Conservation (phyloP, 805 yeast species). For the Lachancea lanzarotensis region DNA sequence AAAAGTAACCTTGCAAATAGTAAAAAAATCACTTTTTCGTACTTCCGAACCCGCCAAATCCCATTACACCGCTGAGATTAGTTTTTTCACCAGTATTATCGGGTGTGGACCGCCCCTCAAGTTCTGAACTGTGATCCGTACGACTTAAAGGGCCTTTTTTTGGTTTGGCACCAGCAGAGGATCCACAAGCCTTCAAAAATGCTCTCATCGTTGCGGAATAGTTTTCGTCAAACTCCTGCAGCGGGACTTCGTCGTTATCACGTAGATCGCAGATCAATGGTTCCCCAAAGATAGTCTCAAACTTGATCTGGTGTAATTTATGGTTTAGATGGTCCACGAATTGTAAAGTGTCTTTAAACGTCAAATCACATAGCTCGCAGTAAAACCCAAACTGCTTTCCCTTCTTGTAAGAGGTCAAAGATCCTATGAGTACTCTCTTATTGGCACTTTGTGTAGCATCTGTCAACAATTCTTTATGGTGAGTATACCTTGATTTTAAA, state of each 20-base stretch:
- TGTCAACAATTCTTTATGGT: conserved; percentile 19
- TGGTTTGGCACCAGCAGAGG: conserved; percentile 24
- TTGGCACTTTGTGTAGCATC: conserved; percentile 30
- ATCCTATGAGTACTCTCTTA: conserved; percentile 30
- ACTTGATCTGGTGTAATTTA: conserved; percentile 51
- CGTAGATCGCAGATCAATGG: conserved; percentile 26
- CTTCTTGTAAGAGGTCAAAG: conserved; percentile 29
- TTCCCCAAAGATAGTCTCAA: conserved; percentile 31
- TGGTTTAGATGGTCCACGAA: conserved; percentile 80
- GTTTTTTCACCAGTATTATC: conserved; percentile 16
- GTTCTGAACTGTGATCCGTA: conserved; percentile 15
- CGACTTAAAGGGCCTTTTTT: conserved; percentile 30
- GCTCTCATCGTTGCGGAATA: conserved; percentile 33
- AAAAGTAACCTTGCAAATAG: conserved; percentile 5
- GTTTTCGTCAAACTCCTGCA: conserved; percentile 42
- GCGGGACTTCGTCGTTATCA: conserved; percentile 38
- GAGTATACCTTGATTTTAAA: conserved; percentile 20
- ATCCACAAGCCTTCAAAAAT: conserved; percentile 18
- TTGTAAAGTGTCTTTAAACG: conserved; percentile 77
- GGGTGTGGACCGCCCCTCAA: conserved; percentile 5
- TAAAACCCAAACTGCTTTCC: conserved; percentile 75
- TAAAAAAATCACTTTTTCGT: conserved; percentile 34
- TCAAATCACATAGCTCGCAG: conserved; percentile 73
- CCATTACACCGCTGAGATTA: conserved; percentile 44
- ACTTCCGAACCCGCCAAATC: conserved; percentile 50